These are phyloP conservation scores for Cicer chorassanicum DNA, from an alignment of 306 rosid species.

Conservation along the genomic window DNA sequence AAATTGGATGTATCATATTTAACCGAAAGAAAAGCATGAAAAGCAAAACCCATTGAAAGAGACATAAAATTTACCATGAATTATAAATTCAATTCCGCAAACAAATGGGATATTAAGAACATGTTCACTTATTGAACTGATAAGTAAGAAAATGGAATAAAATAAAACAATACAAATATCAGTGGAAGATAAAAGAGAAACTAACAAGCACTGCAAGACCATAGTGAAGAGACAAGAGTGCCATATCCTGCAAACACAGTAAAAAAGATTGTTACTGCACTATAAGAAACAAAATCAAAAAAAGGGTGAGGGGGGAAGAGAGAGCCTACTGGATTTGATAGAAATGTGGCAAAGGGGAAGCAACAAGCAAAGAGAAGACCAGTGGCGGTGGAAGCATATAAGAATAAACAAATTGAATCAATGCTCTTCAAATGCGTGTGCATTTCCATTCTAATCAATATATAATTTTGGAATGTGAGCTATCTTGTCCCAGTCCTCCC, in stretches of 20 bases:
- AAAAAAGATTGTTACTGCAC: background rate
- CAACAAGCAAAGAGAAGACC: background rate
- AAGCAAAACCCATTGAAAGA: conserved; percentile 13
- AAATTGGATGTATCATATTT: background rate
- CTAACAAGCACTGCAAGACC: background rate
- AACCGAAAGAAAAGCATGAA: conserved; percentile 6
- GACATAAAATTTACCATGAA: conserved; percentile 3
- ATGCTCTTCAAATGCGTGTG: background rate
- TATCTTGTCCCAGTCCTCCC: conserved; percentile 1
- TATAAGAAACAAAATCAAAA: background rate
- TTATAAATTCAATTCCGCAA: background rate
- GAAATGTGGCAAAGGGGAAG: background rate
- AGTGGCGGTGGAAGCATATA: background rate
- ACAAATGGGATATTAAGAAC: conserved; percentile 7
- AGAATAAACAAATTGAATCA: background rate
- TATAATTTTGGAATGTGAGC: background rate
- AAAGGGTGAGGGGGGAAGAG: background rate
- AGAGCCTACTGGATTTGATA: background rate
- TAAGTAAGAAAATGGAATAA: too few relatives aligned
- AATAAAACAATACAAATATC: too few relatives aligned
- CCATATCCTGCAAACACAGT: background rate
- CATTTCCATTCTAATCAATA: too few relatives aligned
- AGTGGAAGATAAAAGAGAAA: too few relatives aligned
- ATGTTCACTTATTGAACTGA: background rate
- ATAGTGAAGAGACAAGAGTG: background rate